Conservation (phyloP, 2,329 filamentous ascomycete genomes). For the Phyllosticta paracitricarpa region DNA sequence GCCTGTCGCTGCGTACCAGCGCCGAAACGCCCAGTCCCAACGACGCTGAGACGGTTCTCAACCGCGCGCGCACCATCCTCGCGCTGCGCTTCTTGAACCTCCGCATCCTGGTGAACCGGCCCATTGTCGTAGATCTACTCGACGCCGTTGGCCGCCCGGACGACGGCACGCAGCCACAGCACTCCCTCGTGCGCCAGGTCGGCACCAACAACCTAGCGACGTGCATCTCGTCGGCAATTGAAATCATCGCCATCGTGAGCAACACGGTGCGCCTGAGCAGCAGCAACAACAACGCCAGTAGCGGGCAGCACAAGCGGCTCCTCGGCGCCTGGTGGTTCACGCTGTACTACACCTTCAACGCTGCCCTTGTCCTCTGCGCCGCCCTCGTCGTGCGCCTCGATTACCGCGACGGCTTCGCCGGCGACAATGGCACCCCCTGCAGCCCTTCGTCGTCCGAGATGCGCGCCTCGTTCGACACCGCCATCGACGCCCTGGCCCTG, state of each 20-base stretch:
- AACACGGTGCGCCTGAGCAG: constrained; percentile 16
- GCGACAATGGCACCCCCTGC: constrained; percentile 10
- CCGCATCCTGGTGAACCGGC: constrained; percentile 33
- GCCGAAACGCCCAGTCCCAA: neutral
- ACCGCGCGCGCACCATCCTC: constrained; percentile 34
- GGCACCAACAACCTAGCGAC: constrained; percentile 24
- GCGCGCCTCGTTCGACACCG: constrained; percentile 13
- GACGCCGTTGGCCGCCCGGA: constrained; percentile 13
- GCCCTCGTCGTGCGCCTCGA: constrained; percentile 14
- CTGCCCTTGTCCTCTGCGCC: constrained; percentile 20
- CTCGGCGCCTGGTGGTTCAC: constrained; percentile 35
- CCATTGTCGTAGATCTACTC: constrained; percentile 31
- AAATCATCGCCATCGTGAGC: constrained; percentile 25
- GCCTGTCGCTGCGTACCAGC: constrained; percentile 13
- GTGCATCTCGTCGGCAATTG: constrained; percentile 25
- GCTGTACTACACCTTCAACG: constrained; percentile 28
- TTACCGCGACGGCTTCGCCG: neutral
- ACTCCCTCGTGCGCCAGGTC: constrained; percentile 21
- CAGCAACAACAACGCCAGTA: constrained; percentile 10
- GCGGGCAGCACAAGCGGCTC: neutral
- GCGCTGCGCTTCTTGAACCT: constrained; percentile 34
- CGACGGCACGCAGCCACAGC: constrained; percentile 10
- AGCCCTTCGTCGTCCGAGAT: neutral
- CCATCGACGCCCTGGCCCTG: constrained; percentile 15
- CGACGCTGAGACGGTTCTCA: neutral